Base-by-base conservation (phyloP, 2,329 filamentous ascomycete genomes). In the Penicillium sp. region DNA sequence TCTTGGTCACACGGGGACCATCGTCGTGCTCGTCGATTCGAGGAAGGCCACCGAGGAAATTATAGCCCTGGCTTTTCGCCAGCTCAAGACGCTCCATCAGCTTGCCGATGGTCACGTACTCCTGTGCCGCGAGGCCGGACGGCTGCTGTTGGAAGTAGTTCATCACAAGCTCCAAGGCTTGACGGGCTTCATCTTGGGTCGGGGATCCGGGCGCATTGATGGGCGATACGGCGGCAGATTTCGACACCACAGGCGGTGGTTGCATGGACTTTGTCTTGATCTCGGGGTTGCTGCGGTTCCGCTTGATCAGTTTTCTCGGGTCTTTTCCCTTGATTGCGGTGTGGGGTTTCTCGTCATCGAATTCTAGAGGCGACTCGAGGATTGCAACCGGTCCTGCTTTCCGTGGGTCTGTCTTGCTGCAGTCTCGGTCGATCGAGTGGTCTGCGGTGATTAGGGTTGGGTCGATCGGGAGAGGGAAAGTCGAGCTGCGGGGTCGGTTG, bases 81-180 rank as follows among this genome's bases (percentile, higher is more conserved):
- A 95, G 78, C 57, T 89, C 86, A 27, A 96, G 81, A 74, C 93
- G 95, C 73, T 96, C 89, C 71, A 92, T 93, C 60, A 97, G 77
- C 69, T 91, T 90, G 18, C 90, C 81, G 46, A 97, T 86, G 3
- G 86, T 85, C 60, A 89, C 73, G 70, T 88, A 92, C 60, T 97
- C 92, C 45, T 90, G 84, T 67, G 94, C 89, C 15, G 89, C 84
- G 29, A 91, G 83, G 1, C 86, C 87, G 0, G 80, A 75, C 12
- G 86, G 85, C 62, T 89, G 84, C 57, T 86, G 86, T 64, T 90
- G 84, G 70, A 97, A 89, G 69, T 93, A 96, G 57, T 77, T 87
- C 70, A 96, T 83, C 20, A 97, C 84, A 2, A 92, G 86, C 66
- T 93, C 88, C 4, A 95, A 82, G 1, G 92, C 93, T 49, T 85